Evolutionary conservation across 331 rosid species (phyloP).

Genomic region (Malus hybrid): DNA sequence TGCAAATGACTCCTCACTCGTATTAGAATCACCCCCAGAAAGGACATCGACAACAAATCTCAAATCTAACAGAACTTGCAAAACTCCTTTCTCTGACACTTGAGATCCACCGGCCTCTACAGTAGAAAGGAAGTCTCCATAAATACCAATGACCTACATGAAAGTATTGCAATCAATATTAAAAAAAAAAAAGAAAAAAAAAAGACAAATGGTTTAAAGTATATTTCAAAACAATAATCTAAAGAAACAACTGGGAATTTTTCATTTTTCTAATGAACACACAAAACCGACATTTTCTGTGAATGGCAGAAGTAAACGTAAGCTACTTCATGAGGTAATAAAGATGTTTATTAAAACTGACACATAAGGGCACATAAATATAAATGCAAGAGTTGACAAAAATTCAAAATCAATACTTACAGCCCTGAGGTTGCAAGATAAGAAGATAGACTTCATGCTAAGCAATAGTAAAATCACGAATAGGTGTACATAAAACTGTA

Average conservation of each 20-base stretch:
- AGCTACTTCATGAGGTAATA: background rate
- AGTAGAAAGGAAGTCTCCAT: slow-evolving; percentile 55
- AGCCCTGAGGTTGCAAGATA: background rate
- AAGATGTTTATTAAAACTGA: background rate
- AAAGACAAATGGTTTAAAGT: background rate
- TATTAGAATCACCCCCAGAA: slow-evolving; percentile 64
- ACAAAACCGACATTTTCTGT: background rate
- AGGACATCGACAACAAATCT: slow-evolving; percentile 88
- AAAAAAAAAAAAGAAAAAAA: background rate
- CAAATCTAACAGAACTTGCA: slow-evolving; percentile 83
- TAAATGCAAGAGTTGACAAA: too few relatives aligned
- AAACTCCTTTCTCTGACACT: slow-evolving; percentile 84
- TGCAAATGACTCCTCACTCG: slow-evolving; percentile 39
- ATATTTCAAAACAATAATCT: background rate
- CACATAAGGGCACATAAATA: background rate
- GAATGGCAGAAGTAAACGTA: background rate
- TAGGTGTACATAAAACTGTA: background rate
- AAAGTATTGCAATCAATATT: slow-evolving; percentile 10
- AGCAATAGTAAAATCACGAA: background rate
- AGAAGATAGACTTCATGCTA: background rate
- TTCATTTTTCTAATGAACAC: background rate
- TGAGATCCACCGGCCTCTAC: slow-evolving; percentile 49
- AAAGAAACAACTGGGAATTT: background rate
- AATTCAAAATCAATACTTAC: background rate
- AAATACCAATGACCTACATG: slow-evolving; percentile 65